Evolutionary conservation across 116 monocot species (phyloP).

Genomic region (Cymodocea nodosa): DNA sequence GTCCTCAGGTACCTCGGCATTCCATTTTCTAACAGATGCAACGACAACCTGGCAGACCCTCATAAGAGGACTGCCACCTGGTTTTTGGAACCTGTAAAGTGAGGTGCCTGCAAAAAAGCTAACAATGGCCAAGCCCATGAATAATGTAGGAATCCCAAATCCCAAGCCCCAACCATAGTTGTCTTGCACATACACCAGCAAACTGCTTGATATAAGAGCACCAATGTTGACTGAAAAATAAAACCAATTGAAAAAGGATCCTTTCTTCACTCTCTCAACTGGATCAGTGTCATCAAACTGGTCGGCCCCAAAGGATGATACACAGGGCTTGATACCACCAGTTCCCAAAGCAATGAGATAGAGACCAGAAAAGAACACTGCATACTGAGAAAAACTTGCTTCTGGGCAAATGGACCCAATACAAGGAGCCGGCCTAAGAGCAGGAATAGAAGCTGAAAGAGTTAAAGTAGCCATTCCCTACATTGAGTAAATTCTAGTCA

Average conservation of each 20-base stretch:
- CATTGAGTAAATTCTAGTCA: too few species aligned
- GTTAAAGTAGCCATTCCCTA: slow-evolving; percentile 42
- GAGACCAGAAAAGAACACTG: slow-evolving; percentile 33
- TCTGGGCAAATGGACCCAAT: slow-evolving; percentile 28
- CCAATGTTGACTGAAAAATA: slow-evolving; percentile 47
- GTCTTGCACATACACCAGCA: slow-evolving; percentile 41
- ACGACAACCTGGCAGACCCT: slow-evolving; percentile 35
- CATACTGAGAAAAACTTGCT: slow-evolving; percentile 19
- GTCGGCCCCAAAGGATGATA: slow-evolving; percentile 41
- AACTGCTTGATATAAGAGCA: slow-evolving; percentile 28
- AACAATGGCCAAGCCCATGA: slow-evolving; percentile 29
- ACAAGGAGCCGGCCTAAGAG: slow-evolving; percentile 24
- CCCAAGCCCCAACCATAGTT: slow-evolving; percentile 40
- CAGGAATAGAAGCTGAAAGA: slow-evolving; percentile 32
- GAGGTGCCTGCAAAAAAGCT: slow-evolving; percentile 26
- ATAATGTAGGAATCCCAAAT: slow-evolving; percentile 34
- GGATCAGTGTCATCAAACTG: slow-evolving; percentile 49
- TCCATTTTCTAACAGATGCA: slow-evolving; percentile 26
- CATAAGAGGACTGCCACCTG: slow-evolving; percentile 35
- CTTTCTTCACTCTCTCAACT: slow-evolving; percentile 27
- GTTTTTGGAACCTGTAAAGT: slow-evolving; percentile 33
- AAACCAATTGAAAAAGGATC: slow-evolving; percentile 52
- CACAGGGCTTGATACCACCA: slow-evolving; percentile 53
- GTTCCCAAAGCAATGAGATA: slow-evolving; percentile 42
- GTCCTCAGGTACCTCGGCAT: slow-evolving; percentile 15